Evolutionary conservation across 2,329 filamentous ascomycete species (phyloP), one percentile per base, ranked within the genome.

Genomic region (Penicillium sp.): DNA sequence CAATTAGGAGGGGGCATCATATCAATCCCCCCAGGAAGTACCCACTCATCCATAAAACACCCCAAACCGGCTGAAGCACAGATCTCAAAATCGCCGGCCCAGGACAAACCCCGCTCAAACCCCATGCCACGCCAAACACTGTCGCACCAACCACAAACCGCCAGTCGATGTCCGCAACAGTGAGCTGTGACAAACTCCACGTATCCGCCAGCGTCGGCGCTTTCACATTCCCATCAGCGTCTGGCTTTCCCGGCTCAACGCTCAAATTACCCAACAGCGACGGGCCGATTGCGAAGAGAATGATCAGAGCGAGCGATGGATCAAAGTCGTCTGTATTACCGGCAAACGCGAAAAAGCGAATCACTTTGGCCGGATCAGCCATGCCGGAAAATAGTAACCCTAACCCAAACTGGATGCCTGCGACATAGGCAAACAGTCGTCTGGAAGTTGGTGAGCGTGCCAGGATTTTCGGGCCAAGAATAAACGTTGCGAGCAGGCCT

Each of bases 331-430:
- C 64, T 2, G 68, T 62, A 6, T 79, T 73, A 6, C 76, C 73
- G 18, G 73, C 68, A 50, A 76, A 23, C 28, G 71, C 71, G 49
- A 82, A 78, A 65, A 82, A 82, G 0, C 77, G 69, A 16, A 79
- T 65, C 1, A 82, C 78, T 62, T 82, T 83, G 0, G 69, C 67
- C 0, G 80, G 74, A 26, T 77, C 69, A 0, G 78, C 73, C 80
- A 83, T 81, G 16, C 79, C 78, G 3, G 76, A 76, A 46, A 82
- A 74, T 30, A 80, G 67, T 3, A 83, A 71, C 1, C 80, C 80
- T 1, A 81, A 68, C 1, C 77, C 79, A 49, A 82, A 82, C 53
- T 80, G 70, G 1, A 81, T 61, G 2, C 80, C 80, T 0, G 77
- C 71, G 38, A 79, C 67, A 57, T 77, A 77, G 6, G 73, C 70